A percentile compares a stretch with the other conserved stretches of the same genome.
Conservation (phyloP, 2,329 filamentous ascomycete genomes). For the Rhinocladiella similis region DNA sequence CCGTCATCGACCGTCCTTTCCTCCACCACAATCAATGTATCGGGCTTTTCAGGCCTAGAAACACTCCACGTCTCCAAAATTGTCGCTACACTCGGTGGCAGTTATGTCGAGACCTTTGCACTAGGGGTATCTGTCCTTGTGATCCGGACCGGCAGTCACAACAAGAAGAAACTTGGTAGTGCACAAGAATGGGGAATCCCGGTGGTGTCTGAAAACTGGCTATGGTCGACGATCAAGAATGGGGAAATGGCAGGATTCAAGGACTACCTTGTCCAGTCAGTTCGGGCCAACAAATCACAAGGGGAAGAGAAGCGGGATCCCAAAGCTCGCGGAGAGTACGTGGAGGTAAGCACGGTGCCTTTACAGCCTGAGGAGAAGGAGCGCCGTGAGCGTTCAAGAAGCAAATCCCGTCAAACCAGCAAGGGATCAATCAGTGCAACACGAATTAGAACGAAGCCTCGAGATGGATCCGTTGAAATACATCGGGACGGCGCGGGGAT, state of each 20-base stretch:
- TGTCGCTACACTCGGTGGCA: constrained; percentile 73
- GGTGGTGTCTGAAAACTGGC: constrained; percentile 78
- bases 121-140: constrained; percentile 73
- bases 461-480: neutral
- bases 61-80: constrained; percentile 80
- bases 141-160: constrained; percentile 60
- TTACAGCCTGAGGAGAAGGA: constrained; percentile 7
- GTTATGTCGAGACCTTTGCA: constrained; percentile 76
- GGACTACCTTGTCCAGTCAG: constrained; percentile 11
- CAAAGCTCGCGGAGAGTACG: constrained; percentile 1
- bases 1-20: constrained; percentile 71
- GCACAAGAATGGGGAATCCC: constrained; percentile 75
- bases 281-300: neutral
- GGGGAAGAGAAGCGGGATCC: constrained; percentile 1
- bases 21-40: constrained; percentile 72
- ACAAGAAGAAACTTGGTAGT: constrained; percentile 74
- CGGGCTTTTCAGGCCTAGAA: constrained; percentile 81
- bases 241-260: constrained; percentile 37
- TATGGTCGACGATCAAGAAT: constrained; percentile 73
- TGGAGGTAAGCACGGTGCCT: constrained; percentile 16
- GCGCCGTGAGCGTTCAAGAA: neutral
- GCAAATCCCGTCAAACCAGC: neutral
- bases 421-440: neutral
- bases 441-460: neutral
- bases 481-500: neutral